Conservation (phyloP, 441 rosid genomes). For the Arabidopsis lyrata region DNA sequence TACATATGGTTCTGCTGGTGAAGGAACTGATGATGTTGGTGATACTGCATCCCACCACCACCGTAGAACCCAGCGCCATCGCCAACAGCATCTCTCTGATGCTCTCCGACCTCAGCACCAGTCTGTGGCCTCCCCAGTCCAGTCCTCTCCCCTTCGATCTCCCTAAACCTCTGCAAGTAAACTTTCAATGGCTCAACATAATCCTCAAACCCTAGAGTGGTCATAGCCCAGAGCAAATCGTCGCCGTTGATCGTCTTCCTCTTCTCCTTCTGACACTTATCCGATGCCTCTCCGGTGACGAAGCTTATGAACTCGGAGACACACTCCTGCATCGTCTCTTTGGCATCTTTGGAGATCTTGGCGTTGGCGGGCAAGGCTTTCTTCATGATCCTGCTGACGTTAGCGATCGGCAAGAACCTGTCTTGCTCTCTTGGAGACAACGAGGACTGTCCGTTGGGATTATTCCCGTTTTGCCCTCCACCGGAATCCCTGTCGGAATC, state of each 20-base stretch:
- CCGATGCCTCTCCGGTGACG: slow-evolving; percentile 67
- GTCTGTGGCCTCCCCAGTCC: slow-evolving; percentile 49
- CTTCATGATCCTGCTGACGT: slow-evolving; percentile 68
- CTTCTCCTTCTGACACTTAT: slow-evolving; percentile 71
- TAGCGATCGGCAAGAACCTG: slow-evolving; percentile 64
- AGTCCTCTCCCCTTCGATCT: slow-evolving; percentile 64
- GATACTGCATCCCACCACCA: slow-evolving; percentile 45
- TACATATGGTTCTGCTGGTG: slow-evolving; percentile 60
- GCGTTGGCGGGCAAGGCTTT: slow-evolving; percentile 64
- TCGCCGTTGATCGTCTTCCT: slow-evolving; percentile 67
- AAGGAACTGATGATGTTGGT: slow-evolving; percentile 52
- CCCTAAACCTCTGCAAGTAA: slow-evolving; percentile 62
- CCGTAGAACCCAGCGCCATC: slow-evolving; percentile 44
- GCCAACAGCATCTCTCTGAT: slow-evolving; percentile 39
- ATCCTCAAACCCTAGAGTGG: slow-evolving; percentile 62
- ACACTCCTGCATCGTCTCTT: slow-evolving; percentile 66
- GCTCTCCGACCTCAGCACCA: slow-evolving; percentile 42
- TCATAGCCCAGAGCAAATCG: slow-evolving; percentile 65
- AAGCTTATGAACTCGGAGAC: slow-evolving; percentile 69
- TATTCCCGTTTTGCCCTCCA: slow-evolving; percentile 44
- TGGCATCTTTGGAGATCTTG: slow-evolving; percentile 64
- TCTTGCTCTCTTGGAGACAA: slow-evolving; percentile 62
- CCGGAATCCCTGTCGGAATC: slow-evolving; percentile 64
- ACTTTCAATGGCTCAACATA: slow-evolving; percentile 61
- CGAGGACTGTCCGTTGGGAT: slow-evolving; percentile 44